Percentiles rank a stretch among this genome's conserved stretches.
Evolutionary conservation across 2,329 filamentous ascomycete genomes (phyloP).

Genomic region (Trichoderma sp.): DNA sequence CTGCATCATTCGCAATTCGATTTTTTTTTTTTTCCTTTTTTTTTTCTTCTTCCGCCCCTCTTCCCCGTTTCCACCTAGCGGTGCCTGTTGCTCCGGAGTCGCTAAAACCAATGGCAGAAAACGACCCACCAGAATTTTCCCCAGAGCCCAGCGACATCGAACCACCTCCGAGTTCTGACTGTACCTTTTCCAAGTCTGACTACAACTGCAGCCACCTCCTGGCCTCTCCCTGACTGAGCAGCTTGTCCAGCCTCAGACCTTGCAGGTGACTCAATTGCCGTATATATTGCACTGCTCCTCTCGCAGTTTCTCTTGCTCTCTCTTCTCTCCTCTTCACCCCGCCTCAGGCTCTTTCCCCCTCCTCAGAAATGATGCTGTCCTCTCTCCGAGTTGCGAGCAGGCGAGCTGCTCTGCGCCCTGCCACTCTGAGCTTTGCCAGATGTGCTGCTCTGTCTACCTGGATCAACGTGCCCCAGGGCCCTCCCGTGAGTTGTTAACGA

Average conservation of each 20-base stretch:
- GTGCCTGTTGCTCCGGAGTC: neutral
- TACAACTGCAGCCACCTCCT: conserved; percentile 5
- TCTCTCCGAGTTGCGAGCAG: conserved; percentile 53
- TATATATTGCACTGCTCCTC: neutral
- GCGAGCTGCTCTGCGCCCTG: conserved; percentile 43
- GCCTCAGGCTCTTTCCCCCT: conserved; percentile 7
- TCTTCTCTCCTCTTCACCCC: neutral
- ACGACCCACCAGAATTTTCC: conserved; percentile 18
- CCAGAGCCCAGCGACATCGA: conserved; percentile 9
- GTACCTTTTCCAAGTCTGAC: conserved; percentile 10
- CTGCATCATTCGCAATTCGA: neutral
- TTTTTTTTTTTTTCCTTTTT: neutral
- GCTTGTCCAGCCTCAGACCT: neutral
- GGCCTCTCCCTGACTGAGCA: neutral
- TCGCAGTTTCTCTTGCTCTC: neutral
- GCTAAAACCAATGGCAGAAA: neutral
- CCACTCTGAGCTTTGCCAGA: conserved; percentile 39
- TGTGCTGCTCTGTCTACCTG: conserved; percentile 70
- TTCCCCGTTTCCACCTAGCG: neutral
- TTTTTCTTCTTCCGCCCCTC: neutral
- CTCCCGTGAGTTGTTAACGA: conserved; percentile 66
- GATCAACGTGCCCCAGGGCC: conserved; percentile 87
- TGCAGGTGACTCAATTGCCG: conserved; percentile 15
- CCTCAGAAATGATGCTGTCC: conserved; percentile 47
- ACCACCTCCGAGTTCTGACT: conserved; percentile 14